Evolutionary conservation across 225 moss, liverwort and hornwort species (phyloP).

Genomic region (Lunularia cruciata): DNA sequence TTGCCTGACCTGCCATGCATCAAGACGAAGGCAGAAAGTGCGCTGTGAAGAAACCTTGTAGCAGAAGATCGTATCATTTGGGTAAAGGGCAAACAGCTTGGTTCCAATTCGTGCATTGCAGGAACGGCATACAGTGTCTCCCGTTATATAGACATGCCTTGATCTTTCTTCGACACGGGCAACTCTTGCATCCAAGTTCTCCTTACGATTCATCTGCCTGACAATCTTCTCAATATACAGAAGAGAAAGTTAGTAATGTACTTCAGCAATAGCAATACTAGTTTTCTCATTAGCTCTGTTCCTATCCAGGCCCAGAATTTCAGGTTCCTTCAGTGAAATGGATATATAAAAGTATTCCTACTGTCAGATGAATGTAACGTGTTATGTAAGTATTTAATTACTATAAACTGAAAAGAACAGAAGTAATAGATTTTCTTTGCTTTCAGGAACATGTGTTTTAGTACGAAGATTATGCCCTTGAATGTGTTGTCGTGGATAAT

Average conservation of each 20-base stretch:
- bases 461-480: no score
- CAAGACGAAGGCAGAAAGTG: not conserved
- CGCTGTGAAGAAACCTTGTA: conserved; percentile 64
- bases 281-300: no score
- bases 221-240: conserved; percentile 62
- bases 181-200: conserved; percentile 90
- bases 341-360: no score
- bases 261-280: no score
- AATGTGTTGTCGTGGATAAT: no score
- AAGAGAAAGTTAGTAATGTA: conserved; percentile 13
- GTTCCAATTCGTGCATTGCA: conserved; percentile 94
- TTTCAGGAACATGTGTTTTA: no score
- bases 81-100: conserved; percentile 89
- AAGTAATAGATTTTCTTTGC: no score
- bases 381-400: no score
- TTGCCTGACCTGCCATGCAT: not conserved
- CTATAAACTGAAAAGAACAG: no score
- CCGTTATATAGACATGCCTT: conserved; percentile 79
- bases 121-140: conserved; percentile 79
- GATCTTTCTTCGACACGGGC: conserved; percentile 88
- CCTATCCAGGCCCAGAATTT: no score
- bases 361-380: no score
- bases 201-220: conserved; percentile 72
- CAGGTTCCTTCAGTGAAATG: no score
- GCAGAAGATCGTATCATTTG: conserved; percentile 80